Conservation (phyloP, 768 basidiomycete species). For the Steccherinum ochraceum region DNA sequence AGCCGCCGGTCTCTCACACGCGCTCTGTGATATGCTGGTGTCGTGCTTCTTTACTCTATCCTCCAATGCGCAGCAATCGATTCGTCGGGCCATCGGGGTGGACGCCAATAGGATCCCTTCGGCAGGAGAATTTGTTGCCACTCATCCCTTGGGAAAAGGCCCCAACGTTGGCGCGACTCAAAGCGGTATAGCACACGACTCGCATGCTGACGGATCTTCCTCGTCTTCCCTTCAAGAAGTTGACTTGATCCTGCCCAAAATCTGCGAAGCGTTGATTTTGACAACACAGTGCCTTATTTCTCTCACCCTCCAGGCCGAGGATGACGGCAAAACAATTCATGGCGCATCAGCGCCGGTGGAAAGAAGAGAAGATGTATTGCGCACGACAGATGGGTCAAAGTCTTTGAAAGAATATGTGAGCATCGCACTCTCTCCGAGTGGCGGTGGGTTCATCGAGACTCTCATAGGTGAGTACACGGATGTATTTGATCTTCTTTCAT, state of each 20-base stretch:
- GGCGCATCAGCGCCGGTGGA: conserved; percentile 12
- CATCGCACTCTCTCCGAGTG: conserved; percentile 23
- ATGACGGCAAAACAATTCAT: conserved; percentile 28
- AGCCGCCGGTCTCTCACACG: not conserved
- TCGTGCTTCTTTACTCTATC: conserved; percentile 56
- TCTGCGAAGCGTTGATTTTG: conserved; percentile 75
- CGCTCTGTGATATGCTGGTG: conserved; percentile 41
- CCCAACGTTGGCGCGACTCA: not conserved
- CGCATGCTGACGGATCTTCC: not conserved
- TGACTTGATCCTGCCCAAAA: conserved; percentile 70
- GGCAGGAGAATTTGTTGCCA: not conserved
- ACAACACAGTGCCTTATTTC: conserved; percentile 71
- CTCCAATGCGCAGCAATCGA: conserved; percentile 47
- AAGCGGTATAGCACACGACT: not conserved
- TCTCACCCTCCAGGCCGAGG: conserved; percentile 49
- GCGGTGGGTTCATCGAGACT: conserved; percentile 44
- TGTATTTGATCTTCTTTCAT: not conserved
- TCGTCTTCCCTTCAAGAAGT: conserved; percentile 31
- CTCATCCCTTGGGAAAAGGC: too few relatives aligned
- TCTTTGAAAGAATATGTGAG: conserved; percentile 4
- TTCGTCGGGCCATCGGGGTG: conserved; percentile 40
- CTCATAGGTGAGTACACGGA: conserved; percentile 58
- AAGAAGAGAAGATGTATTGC: not conserved
- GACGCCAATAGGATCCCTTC: not conserved
- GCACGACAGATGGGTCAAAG: not conserved